A percentile compares a stretch with the other conserved stretches of the same genome.
phyloP scores from a whole-genome alignment of 164 flowering plant genomes.

The Litsea cubeba region DNA sequence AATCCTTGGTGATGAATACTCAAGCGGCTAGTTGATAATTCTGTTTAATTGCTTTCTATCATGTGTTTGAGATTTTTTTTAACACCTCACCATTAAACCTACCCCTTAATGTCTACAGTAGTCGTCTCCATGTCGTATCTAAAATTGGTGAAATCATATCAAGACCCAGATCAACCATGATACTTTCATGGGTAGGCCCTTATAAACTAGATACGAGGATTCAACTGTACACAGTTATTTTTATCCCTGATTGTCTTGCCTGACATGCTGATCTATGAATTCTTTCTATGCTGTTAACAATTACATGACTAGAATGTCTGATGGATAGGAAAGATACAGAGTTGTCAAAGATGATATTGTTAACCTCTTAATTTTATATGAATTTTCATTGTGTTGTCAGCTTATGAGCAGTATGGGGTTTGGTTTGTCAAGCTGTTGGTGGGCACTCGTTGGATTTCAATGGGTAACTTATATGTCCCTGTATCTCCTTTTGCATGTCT shows the following conservation, averaged over 20 bases:
- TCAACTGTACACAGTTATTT: too few species aligned
- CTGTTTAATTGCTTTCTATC: too few species aligned
- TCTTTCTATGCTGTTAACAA: neutral
- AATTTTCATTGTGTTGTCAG: conserved; percentile 17
- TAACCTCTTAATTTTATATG: neutral
- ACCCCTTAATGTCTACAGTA: too few species aligned
- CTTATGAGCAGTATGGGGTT: conserved; percentile 32
- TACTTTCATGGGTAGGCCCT: neutral
- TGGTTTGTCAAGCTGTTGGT: conserved; percentile 47
- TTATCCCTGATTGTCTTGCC: neutral
- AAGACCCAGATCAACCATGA: too few species aligned
- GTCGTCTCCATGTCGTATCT: too few species aligned
- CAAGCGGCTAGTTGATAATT: too few species aligned
- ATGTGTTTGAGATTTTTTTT: too few species aligned
- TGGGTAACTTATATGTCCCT: conserved; percentile 29
- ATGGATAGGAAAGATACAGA: neutral
- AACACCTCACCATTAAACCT: too few species aligned
- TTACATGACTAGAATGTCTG: neutral
- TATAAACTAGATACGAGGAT: neutral
- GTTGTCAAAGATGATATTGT: neutral
- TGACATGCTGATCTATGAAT: neutral
- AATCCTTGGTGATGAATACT: too few species aligned
- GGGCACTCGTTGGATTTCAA: conserved; percentile 45
- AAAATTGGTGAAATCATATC: too few species aligned
- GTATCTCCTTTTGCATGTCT: neutral